These are phyloP conservation scores for Elongisporangium senticosum DNA, from an alignment of 352 stramenopile species.

Conservation along the genomic window DNA sequence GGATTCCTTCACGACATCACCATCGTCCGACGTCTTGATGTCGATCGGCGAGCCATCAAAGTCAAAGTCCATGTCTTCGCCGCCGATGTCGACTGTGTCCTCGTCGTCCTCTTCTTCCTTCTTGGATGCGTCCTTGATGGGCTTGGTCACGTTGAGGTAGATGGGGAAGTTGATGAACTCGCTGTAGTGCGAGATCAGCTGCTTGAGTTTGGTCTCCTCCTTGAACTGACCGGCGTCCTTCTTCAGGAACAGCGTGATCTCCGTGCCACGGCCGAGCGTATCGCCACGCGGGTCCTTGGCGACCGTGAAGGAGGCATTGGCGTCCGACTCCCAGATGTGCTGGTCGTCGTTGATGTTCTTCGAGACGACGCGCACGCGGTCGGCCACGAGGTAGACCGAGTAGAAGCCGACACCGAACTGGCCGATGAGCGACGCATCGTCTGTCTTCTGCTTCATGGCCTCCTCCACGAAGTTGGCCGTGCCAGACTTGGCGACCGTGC, in stretches of 20 bases:
- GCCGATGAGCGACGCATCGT: constrained; percentile 96
- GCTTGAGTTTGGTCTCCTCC: constrained; percentile 92
- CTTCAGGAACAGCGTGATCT: constrained; percentile 99
- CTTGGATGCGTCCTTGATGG: constrained; percentile 86
- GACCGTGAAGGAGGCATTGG: constrained; percentile 95
- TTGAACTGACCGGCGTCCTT: constrained; percentile 97
- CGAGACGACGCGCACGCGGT: constrained; percentile 94
- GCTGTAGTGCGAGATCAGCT: constrained; percentile 96
- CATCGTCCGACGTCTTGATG: constrained; percentile 31
- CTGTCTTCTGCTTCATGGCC: constrained; percentile 85
- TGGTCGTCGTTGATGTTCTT: constrained; percentile 98
- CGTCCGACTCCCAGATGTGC: constrained; percentile 98
- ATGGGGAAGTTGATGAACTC: constrained; percentile 99
- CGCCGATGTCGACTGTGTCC: constrained; percentile 59
- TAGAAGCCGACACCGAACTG: constrained; percentile 99
- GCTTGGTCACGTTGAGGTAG: constrained; percentile 90
- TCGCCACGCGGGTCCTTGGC: constrained; percentile 94
- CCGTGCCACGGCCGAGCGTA: constrained; percentile 94
- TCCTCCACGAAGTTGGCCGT: constrained; percentile 98
- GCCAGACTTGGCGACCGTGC: constrained; percentile 97
- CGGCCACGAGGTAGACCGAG: constrained; percentile 97
- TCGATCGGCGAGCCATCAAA: constrained; percentile 51
- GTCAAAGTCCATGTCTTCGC: constrained; percentile 36
- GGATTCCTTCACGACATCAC: constrained; percentile 26
- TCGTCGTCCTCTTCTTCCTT: constrained; percentile 84